phyloP scores from a whole-genome alignment of 108 stramenopile genomes.

The Heterococcus sp. region DNA sequence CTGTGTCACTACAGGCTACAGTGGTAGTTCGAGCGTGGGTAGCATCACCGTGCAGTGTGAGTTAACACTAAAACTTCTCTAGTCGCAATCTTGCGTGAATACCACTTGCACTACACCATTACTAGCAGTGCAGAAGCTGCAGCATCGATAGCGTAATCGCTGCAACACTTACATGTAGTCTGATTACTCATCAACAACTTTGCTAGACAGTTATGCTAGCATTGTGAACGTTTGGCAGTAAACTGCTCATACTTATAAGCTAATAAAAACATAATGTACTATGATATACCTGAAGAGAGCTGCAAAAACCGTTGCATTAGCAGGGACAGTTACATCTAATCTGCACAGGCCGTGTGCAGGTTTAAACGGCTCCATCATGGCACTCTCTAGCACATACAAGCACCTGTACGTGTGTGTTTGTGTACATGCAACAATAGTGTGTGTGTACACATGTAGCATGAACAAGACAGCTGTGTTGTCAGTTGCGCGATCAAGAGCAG shows the following conservation, averaged over 20 bases:
- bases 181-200: too few species aligned
- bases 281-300: slow-evolving; percentile 40
- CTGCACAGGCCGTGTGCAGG: slow-evolving; percentile 16
- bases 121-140: too few species aligned
- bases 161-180: too few species aligned
- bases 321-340: slow-evolving; percentile 5
- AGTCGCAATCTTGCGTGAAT: too few species aligned
- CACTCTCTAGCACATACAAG: slow-evolving; percentile 30
- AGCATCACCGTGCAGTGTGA: not conserved
- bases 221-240: too few species aligned
- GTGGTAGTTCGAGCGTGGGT: not conserved
- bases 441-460: not conserved
- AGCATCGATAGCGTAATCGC: too few species aligned
- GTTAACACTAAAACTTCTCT: too few species aligned
- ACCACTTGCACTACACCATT: too few species aligned
- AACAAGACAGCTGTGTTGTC: not conserved
- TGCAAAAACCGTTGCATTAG: slow-evolving; percentile 25
- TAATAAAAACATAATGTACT: too few species aligned
- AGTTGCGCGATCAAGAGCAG: not conserved
- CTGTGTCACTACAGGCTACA: not conserved
- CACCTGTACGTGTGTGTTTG: not conserved
- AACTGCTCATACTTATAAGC: too few species aligned
- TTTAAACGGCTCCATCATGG: slow-evolving; percentile 18
- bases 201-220: too few species aligned
- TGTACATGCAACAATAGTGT: not conserved